Base-by-base conservation (phyloP, 345 rosid species). In the Citrus maxima region DNA sequence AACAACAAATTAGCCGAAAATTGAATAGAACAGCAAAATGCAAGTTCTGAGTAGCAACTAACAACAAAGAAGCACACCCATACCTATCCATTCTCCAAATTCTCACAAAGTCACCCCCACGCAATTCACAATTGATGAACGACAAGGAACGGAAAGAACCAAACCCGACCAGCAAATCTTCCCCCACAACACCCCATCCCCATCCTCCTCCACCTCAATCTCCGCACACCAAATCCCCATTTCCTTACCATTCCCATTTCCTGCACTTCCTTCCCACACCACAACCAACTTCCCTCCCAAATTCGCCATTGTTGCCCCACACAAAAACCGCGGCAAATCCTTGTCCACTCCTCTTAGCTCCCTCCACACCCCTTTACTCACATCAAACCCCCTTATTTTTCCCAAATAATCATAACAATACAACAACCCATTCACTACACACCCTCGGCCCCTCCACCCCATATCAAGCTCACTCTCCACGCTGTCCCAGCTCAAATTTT, bases 391-490 rank as follows among this genome's bases (percentile, higher is more conserved):
- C 81, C 93, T 86, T 59, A 95, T 93, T 71, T 91, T 95, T 75
- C 98, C 98, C 87, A 88, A 77, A 77, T 88, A 95, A 85, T 95
- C 98, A 40, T 95, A 95, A 63, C 98, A 93, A 74, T 85, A 95
- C 89, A 95, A 77, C 1, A 95, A 65, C 35, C 87, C 89, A 21
- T 85, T 87, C 38, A 95, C 85, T 74, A 91, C 98, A 55, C 95
- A 93, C n/a, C 93, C 98, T 69, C 95, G 89, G 42, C 97, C 98
- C 70, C 97, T 87, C 98, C 98, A 95, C 10, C 93, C 95, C 77
- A 88, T 76, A 78, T 93, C 97, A 78, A 95, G 82, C 35, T 84
- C 85, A 18, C 34, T 81, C 84, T 86, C 95, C 42, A 89, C 98
- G 19, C 81, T 66, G 74, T 81, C 89, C 98, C 98, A 95, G 24